Evolutionary conservation across 352 stramenopile genomes (phyloP).

Genomic region (Blastocystis sp.): DNA sequence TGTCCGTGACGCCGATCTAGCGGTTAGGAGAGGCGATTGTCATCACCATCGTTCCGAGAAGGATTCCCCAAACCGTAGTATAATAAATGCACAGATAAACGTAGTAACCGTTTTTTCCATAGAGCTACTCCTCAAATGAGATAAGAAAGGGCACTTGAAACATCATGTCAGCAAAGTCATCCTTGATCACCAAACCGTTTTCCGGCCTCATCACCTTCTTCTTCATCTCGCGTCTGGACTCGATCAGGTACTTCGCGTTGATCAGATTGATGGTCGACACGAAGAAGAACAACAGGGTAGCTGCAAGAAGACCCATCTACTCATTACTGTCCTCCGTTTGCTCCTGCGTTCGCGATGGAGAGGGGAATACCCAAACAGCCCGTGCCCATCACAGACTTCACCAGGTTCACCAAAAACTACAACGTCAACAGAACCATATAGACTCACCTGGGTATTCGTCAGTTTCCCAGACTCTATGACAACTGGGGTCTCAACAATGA

Average conservation of each 20-base stretch:
- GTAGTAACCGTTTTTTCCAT: conserved; percentile 49
- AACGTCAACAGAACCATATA: not conserved
- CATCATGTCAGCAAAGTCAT: conserved; percentile 61
- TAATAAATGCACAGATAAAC: conserved; percentile 49
- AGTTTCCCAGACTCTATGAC: not conserved
- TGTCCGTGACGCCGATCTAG: conserved; percentile 39
- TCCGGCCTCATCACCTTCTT: not conserved
- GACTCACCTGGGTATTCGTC: not conserved
- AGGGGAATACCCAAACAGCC: conserved; percentile 54
- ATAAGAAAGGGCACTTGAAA: conserved; percentile 4
- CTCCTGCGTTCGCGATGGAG: not conserved
- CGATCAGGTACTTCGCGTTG: conserved; percentile 55
- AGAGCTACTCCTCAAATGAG: conserved; percentile 17
- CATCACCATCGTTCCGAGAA: conserved; percentile 46
- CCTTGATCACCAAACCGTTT: conserved; percentile 17
- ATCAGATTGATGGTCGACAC: conserved; percentile 35
- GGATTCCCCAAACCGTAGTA: conserved; percentile 31
- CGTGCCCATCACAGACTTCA: conserved; percentile 58
- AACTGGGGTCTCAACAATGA: not conserved
- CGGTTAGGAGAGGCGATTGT: not conserved
- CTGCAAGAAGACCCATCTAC: conserved; percentile 52
- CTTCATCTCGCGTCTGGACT: conserved; percentile 29
- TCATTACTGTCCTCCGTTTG: not conserved
- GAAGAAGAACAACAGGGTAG: conserved; percentile 30
- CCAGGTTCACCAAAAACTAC: conserved; percentile 45